Evolutionary conservation across 2,329 filamentous ascomycete genomes (phyloP).

Genomic region (Aureobasidium sp.): DNA sequence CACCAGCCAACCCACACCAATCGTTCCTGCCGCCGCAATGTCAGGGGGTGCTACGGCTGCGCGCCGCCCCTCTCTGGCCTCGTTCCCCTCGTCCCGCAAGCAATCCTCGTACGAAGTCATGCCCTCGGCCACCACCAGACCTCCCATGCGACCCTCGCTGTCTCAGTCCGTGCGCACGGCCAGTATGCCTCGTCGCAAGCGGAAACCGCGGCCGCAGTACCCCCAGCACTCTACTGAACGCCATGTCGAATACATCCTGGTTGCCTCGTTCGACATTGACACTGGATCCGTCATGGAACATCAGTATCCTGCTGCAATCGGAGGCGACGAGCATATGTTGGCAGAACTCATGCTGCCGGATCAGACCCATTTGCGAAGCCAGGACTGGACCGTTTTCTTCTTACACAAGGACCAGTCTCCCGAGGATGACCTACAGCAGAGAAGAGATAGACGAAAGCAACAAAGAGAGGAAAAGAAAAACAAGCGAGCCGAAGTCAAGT

Average conservation of each 20-base stretch:
- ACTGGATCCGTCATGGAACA: constrained; percentile 96
- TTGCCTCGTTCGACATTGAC: constrained; percentile 96
- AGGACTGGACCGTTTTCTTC: constrained; percentile 99
- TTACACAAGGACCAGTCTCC: constrained; percentile 83
- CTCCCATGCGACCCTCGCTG: neutral
- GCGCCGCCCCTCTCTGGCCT: constrained; percentile 36
- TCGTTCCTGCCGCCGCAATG: constrained; percentile 7
- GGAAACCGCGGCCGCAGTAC: constrained; percentile 41
- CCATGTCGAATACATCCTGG: constrained; percentile 97
- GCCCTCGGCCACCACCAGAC: constrained; percentile 2
- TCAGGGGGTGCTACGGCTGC: constrained; percentile 16
- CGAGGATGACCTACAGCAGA: constrained; percentile 50
- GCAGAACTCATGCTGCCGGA: constrained; percentile 98
- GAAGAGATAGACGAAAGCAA: constrained; percentile 21
- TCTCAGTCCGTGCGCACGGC: neutral
- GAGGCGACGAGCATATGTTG: constrained; percentile 94
- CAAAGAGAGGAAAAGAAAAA: constrained; percentile 36
- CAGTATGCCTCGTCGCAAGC: constrained; percentile 17
- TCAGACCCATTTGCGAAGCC: constrained; percentile 86
- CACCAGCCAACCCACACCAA: constrained; percentile 8
- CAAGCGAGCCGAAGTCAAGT: constrained; percentile 39
- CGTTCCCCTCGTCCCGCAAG: constrained; percentile 32
- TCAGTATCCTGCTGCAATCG: constrained; percentile 91
- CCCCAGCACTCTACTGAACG: constrained; percentile 54
- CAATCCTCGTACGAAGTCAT: constrained; percentile 17